These are phyloP conservation scores for Stentor roeselii DNA, from an alignment of 73 alveolate species.

Conservation along the genomic window DNA sequence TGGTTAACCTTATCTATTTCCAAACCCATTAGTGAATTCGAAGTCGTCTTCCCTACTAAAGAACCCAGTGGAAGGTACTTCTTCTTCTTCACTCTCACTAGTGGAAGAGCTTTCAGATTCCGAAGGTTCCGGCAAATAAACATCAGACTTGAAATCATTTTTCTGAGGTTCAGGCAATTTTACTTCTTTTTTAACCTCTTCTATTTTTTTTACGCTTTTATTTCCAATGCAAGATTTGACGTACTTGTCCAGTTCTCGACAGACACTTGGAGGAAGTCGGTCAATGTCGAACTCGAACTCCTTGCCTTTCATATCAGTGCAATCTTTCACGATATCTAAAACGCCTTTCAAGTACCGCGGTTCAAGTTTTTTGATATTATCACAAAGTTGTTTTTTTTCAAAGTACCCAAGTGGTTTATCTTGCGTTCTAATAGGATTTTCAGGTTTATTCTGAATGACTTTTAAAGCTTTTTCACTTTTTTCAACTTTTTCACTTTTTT, in stretches of 20 bases:
- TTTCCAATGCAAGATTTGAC: slow-evolving; percentile 53
- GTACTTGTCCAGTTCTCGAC: slow-evolving; percentile 72
- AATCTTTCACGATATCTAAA: slow-evolving; percentile 17
- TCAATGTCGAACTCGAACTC: slow-evolving; percentile 84
- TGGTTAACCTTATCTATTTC: too few relatives aligned
- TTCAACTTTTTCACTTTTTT: not conserved
- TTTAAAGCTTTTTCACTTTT: too few relatives aligned
- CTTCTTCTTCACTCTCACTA: slow-evolving; percentile 23
- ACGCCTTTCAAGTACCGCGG: slow-evolving; percentile 27
- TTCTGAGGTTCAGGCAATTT: not conserved
- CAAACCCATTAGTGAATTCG: too few relatives aligned
- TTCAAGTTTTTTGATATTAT: slow-evolving; percentile 12
- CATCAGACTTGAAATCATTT: not conserved
- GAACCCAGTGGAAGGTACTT: not conserved
- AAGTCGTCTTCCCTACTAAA: too few relatives aligned
- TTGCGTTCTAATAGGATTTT: not conserved
- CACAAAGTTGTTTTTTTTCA: slow-evolving; percentile 23
- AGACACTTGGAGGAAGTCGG: slow-evolving; percentile 59
- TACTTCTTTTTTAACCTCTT: not conserved
- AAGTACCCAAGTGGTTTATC: slow-evolving; percentile 15
- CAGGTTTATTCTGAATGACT: slow-evolving; percentile 3
- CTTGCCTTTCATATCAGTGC: slow-evolving; percentile 30
- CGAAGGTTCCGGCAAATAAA: not conserved
- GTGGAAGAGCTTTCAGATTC: slow-evolving; percentile 28
- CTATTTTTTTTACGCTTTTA: not conserved